These are phyloP conservation scores for Aspergillus leporis DNA, from an alignment of 495 filamentous ascomycete genomes.

Conservation along the genomic window DNA sequence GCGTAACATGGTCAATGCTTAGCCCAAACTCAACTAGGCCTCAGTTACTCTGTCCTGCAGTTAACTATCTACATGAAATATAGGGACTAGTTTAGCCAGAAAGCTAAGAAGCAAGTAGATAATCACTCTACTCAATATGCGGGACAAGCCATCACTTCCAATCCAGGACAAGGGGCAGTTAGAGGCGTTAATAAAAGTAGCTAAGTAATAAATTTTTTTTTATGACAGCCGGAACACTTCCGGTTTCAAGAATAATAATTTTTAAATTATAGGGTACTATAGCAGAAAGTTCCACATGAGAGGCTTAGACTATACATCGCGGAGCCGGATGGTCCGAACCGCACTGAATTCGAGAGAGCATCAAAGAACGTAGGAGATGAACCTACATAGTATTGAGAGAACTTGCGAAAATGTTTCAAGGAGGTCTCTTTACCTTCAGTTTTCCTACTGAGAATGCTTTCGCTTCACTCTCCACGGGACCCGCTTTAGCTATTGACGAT, in stretches of 20 bases:
- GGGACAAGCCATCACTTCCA: background rate
- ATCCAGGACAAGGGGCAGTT: background rate
- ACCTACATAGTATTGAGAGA: no score
- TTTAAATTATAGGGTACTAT: background rate
- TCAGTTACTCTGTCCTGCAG: background rate
- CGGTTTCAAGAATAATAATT: background rate
- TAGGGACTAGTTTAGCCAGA: background rate
- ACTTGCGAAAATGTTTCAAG: no score
- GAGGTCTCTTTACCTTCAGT: no score
- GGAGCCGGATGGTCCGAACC: background rate
- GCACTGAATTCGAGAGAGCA: background rate
- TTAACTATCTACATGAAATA: background rate
- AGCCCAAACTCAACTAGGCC: background rate
- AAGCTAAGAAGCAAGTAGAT: no score
- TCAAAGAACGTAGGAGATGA: no score
- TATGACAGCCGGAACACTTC: background rate
- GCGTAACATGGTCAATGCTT: background rate
- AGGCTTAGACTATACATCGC: background rate
- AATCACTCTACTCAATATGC: no score
- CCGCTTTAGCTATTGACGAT: no score
- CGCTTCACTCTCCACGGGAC: no score
- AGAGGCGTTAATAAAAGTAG: background rate
- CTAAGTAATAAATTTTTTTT: background rate
- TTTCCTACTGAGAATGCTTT: no score
- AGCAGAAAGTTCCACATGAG: background rate